These are phyloP conservation scores for Rubia peregrina DNA, from an alignment of 305 asterid species.

Conservation along the genomic window DNA sequence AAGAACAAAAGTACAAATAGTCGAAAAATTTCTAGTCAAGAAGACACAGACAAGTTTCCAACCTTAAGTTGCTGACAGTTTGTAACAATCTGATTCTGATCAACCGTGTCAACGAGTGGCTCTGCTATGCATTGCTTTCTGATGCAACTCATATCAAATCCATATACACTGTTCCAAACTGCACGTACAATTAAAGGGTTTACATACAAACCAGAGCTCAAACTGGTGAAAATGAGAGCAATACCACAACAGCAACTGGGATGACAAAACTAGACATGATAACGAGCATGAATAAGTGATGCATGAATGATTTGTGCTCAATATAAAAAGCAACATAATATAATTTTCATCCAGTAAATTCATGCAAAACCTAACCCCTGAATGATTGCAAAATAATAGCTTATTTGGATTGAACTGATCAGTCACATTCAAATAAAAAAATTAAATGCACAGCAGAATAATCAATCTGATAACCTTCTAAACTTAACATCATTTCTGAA, in stretches of 20 bases:
- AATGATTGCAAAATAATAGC: neutral
- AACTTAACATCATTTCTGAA: neutral
- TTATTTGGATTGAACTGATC: neutral
- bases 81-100: conserved; percentile 85
- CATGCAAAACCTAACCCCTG: neutral
- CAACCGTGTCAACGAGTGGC: conserved; percentile 92
- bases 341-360: conserved; percentile 16
- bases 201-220: conserved; percentile 2
- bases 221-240: neutral
- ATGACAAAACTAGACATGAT: conserved; percentile 3
- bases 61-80: conserved; percentile 87
- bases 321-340: conserved; percentile 12
- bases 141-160: conserved; percentile 96
- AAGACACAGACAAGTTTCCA: conserved; percentile 1
- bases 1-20: neutral
- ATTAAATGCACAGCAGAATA: neutral
- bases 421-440: neutral
- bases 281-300: conserved; percentile 3
- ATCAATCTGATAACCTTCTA: neutral
- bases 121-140: conserved; percentile 80
- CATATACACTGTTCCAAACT: conserved; percentile 92
- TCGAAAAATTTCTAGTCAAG: neutral
- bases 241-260: neutral
- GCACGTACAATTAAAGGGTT: conserved; percentile 19
- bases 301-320: conserved; percentile 2